Conservation (phyloP, 352 stramenopile species). For the Pythium phragmitis region DNA sequence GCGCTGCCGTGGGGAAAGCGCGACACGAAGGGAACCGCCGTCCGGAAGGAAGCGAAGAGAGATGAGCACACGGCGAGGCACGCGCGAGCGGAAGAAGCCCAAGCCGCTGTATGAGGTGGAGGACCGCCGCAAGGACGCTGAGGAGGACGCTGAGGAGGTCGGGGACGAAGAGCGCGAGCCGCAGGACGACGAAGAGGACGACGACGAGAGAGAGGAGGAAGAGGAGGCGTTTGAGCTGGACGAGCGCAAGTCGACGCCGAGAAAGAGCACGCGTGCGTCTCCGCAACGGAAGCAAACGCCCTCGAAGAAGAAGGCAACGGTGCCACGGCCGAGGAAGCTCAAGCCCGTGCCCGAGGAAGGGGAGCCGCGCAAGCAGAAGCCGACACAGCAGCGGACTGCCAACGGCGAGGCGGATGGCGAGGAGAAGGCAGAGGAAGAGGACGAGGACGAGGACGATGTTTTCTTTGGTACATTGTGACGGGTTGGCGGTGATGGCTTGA, state of each 20-base stretch:
- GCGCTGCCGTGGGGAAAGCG: background rate
- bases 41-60: background rate
- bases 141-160: constrained; percentile 23
- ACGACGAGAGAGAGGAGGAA: constrained; percentile 29
- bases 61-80: constrained; percentile 56
- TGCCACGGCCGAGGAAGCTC: constrained; percentile 31
- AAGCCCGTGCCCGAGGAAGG: constrained; percentile 38
- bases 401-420: constrained; percentile 14
- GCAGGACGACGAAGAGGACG: constrained; percentile 22
- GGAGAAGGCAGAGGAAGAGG: constrained; percentile 4
- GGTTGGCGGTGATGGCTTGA: background rate
- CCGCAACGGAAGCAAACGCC: background rate
- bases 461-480: constrained; percentile 28
- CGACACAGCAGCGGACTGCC: background rate
- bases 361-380: constrained; percentile 14
- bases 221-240: constrained; percentile 31
- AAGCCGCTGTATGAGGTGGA: constrained; percentile 73
- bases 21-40: constrained; percentile 1
- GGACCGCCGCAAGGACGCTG: constrained; percentile 37
- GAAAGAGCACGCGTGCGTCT: constrained; percentile 12
- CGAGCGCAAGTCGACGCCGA: constrained; percentile 18
- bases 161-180: constrained; percentile 36
- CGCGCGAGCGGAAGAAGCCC: constrained; percentile 60
- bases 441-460: constrained; percentile 19
- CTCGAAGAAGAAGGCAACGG: constrained; percentile 17